phyloP scores from a whole-genome alignment of 129 eudicot species.

The Tanacetum coccineum region DNA sequence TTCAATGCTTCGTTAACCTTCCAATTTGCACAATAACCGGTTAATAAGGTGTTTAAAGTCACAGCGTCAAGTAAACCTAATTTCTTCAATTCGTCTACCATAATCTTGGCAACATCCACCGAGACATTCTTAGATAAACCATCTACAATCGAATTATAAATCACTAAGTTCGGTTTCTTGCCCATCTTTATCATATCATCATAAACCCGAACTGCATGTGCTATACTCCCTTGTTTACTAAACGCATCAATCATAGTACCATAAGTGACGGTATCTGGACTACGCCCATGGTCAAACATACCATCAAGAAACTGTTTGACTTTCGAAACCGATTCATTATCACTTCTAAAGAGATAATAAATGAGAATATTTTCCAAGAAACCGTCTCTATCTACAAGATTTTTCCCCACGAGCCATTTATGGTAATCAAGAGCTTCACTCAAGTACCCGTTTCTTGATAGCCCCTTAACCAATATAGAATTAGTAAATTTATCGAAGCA shows the following conservation, averaged over 20 bases:
- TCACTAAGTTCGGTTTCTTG: conserved; percentile 49
- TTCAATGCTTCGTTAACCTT: conserved; percentile 41
- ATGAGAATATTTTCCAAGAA: conserved; percentile 35
- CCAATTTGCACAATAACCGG: conserved; percentile 44
- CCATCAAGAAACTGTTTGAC: conserved; percentile 41
- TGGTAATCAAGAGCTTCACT: conserved; percentile 25
- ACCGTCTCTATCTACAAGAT: conserved; percentile 40
- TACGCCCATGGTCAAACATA: conserved; percentile 50
- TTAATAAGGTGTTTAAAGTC: conserved; percentile 48
- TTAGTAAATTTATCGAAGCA: conserved; percentile 45
- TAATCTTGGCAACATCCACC: conserved; percentile 31
- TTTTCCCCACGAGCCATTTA: conserved; percentile 40
- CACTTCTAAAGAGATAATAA: conserved; percentile 39
- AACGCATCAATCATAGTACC: conserved; percentile 57
- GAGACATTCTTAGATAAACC: conserved; percentile 55
- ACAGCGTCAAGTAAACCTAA: conserved; percentile 32
- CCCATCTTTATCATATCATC: conserved; percentile 49
- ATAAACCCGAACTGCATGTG: conserved; percentile 43
- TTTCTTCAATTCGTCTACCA: conserved; percentile 41
- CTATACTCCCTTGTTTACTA: conserved; percentile 40
- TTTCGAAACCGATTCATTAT: conserved; percentile 25
- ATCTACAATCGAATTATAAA: conserved; percentile 52
- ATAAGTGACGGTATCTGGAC: conserved; percentile 39
- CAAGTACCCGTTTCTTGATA: conserved; percentile 50
- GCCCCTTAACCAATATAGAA: conserved; percentile 47